Percentiles rank a stretch among this genome's conserved stretches.
Conservation (phyloP, 106 monocot species). For the Cymbidium sinense region DNA sequence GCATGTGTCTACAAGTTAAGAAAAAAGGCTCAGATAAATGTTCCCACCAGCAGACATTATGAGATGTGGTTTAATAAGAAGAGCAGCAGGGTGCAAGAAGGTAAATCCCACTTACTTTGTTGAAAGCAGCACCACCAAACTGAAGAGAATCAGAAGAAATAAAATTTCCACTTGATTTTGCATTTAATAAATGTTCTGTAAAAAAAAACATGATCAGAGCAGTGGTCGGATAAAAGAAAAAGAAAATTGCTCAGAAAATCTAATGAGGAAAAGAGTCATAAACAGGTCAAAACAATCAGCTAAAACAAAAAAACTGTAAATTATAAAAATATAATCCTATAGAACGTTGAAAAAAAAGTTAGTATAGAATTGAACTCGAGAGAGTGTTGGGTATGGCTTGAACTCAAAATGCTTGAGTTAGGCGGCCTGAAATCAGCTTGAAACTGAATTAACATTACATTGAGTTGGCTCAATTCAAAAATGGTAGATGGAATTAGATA, state of each 20-base stretch:
- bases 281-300: not conserved
- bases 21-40: not conserved
- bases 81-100: not conserved
- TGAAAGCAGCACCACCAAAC: not conserved
- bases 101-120: conserved; percentile 5
- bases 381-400: not conserved
- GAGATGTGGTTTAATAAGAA: not conserved
- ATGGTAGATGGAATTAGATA: too few species aligned
- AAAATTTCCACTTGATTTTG: conserved; percentile 1
- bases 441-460: not conserved
- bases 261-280: not conserved
- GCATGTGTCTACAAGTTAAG: conserved; percentile 20
- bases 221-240: not conserved
- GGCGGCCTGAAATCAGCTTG: not conserved
- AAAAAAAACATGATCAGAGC: not conserved
- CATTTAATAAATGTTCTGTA: not conserved
- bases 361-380: not conserved
- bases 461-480: too few species aligned
- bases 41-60: not conserved
- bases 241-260: not conserved
- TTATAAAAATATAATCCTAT: not conserved
- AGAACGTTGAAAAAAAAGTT: not conserved
- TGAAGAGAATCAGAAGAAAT: conserved; percentile 2
- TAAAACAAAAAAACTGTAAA: not conserved
- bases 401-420: not conserved